phyloP scores from a whole-genome alignment of 352 stramenopile genomes.

The Phytopythium vexans region DNA sequence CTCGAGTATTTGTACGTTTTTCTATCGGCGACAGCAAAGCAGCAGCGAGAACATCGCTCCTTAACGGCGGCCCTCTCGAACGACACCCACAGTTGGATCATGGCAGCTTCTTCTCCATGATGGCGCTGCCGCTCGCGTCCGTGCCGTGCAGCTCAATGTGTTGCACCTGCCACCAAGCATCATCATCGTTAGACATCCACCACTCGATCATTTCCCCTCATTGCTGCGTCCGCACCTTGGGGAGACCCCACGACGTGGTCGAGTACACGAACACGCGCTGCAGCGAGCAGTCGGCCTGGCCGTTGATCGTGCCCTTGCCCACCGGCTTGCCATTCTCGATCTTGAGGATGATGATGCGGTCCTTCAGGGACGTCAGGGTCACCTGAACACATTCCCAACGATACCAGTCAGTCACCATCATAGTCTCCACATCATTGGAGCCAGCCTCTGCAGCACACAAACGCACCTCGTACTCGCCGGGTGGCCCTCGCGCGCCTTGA shows the following conservation, averaged over 20 bases:
- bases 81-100: conserved; percentile 19
- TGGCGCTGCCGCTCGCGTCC: conserved; percentile 50
- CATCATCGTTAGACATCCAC: not conserved
- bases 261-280: conserved; percentile 84
- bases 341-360: conserved; percentile 71
- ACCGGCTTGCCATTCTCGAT: conserved; percentile 77
- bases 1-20: conserved; percentile 21
- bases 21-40: not conserved
- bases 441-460: not conserved
- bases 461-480: conserved; percentile 61
- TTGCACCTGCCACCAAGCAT: conserved; percentile 41
- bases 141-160: conserved; percentile 88
- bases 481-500: conserved; percentile 66
- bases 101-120: conserved; percentile 86
- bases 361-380: conserved; percentile 79
- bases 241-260: conserved; percentile 83
- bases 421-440: not conserved
- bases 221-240: conserved; percentile 37
- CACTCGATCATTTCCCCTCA: not conserved
- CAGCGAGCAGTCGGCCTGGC: conserved; percentile 59
- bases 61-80: not conserved
- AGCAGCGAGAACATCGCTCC: not conserved
- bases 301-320: conserved; percentile 69
- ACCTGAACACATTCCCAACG: conserved; percentile 11
- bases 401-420: not conserved